Evolutionary conservation across 768 basidiomycete genomes (phyloP), one percentile per base, ranked within the genome.

Genomic region (Leucocoprinus birnbaumii): DNA sequence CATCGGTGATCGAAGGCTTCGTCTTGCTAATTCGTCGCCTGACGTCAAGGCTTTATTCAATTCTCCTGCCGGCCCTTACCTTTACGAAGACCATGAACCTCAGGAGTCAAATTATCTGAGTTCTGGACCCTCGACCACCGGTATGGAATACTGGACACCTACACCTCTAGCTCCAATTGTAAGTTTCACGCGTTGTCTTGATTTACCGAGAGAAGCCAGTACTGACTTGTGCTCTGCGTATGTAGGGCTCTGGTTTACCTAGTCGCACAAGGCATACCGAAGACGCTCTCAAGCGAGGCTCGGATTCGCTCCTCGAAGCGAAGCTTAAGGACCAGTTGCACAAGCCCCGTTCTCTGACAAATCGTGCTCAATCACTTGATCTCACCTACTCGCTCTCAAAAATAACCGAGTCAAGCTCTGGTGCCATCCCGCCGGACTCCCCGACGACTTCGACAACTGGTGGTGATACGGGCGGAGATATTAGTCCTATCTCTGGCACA

Each of bases 31-130:
- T 61, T 94, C 94, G 3, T 93, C 94, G 3, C 92, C 93, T 2
- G 93, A 97, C 60, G 95, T 98, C 55, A 97, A 96, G 69, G 94
- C 95, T 0, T 67, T 98, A 62, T 97, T 98, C 74, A 90, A 94
- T 65, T 84, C 87, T 0, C 87, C 91, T 19, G 79, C 88, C 3
- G 91, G 91, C 62, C 86, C 89, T 51, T 93, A 91, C 62, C 41
- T 55, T 7, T 55, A 90, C 11, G 88, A 91, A 57, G 84, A 80
- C 16, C 82, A 88, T 52, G 88, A 87, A 56, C 70, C 76, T 34
- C 41, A n/a, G 24, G 86, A 84, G 57, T 70, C 80, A 5, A 80
- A 74, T 40, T 88, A 84, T 63, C 70, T 83, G 35, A 51, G 65
- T 37, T 57, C 62, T 19, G 55, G 50, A 2, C 77, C 79, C 22